Conservation (phyloP, 2,329 filamentous ascomycete genomes). For the Elsinoe arachidis region DNA sequence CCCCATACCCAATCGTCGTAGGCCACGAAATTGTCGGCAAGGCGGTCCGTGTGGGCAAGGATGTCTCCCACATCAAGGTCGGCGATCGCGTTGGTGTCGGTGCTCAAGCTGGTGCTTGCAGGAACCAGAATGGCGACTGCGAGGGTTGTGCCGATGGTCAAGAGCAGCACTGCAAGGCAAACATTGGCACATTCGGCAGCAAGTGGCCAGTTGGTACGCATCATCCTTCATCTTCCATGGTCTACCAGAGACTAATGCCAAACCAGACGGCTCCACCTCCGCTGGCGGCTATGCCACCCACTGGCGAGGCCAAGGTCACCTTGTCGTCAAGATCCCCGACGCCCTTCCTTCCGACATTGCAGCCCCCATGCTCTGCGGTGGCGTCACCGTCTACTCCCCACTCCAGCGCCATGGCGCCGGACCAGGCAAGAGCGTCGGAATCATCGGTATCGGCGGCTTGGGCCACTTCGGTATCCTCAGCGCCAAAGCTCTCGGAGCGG, state of each 20-base stretch:
- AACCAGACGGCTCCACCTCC: slow-evolving; percentile 41
- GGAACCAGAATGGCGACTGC: slow-evolving; percentile 33
- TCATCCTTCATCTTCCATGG: no score
- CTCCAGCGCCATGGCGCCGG: slow-evolving; percentile 57
- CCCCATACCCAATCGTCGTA: slow-evolving; percentile 17
- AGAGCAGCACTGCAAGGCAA: slow-evolving; percentile 24
- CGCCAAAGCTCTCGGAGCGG: slow-evolving; percentile 59
- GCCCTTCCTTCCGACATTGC: slow-evolving; percentile 40
- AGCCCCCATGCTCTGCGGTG: slow-evolving; percentile 66
- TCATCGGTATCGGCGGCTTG: slow-evolving; percentile 61
- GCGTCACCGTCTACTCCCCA: slow-evolving; percentile 63
- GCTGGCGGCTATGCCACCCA: slow-evolving; percentile 55
- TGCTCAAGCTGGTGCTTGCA: slow-evolving; percentile 39
- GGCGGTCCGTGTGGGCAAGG: slow-evolving; percentile 21
- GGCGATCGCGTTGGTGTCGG: slow-evolving; percentile 41
- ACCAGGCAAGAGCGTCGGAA: slow-evolving; percentile 59
- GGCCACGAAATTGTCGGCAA: slow-evolving; percentile 23
- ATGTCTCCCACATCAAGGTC: slow-evolving; percentile 23
- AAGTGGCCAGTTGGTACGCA: slow-evolving; percentile 21
- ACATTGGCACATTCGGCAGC: slow-evolving; percentile 26
- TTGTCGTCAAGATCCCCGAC: slow-evolving; percentile 48
- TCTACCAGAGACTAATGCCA: no score
- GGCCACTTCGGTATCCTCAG: slow-evolving; percentile 65
- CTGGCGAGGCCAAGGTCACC: slow-evolving; percentile 47
- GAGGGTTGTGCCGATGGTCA: slow-evolving; percentile 41